Evolutionary conservation across 2,329 filamentous ascomycete species (phyloP).

Genomic region (Venturia aucupariae): DNA sequence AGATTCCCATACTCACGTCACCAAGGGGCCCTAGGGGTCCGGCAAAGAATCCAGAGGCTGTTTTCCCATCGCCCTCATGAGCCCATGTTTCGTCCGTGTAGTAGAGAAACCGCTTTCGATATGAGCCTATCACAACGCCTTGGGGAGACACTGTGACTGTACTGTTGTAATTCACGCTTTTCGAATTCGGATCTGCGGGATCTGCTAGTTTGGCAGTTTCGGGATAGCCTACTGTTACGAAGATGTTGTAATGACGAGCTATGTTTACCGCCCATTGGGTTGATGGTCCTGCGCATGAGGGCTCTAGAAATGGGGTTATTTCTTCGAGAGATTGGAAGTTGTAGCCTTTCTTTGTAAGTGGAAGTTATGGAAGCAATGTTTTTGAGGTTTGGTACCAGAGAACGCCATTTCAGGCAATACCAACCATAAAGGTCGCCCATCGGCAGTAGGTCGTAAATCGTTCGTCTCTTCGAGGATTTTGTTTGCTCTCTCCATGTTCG

Average conservation of each 20-base stretch:
- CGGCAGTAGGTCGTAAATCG: conserved; percentile 23
- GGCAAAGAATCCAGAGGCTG: conserved; percentile 26
- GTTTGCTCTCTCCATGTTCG: conserved; percentile 62
- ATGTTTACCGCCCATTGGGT: conserved; percentile 62
- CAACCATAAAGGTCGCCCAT: conserved; percentile 38
- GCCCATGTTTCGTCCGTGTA: conserved; percentile 60
- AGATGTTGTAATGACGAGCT: conserved; percentile 57
- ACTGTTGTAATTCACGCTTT: conserved; percentile 44
- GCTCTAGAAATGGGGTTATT: conserved; percentile 61
- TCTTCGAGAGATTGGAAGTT: conserved; percentile 63
- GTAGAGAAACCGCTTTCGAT: conserved; percentile 57
- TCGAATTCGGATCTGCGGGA: background rate
- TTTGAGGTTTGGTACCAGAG: conserved; percentile 43
- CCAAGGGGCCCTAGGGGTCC: conserved; percentile 26
- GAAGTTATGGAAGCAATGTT: background rate
- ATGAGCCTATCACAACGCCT: conserved; percentile 48
- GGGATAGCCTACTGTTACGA: conserved; percentile 64
- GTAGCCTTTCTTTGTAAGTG: conserved; percentile 48
- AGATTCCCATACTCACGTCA: conserved; percentile 37
- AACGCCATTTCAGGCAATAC: conserved; percentile 72
- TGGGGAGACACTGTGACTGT: conserved; percentile 47
- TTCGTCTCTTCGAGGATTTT: conserved; percentile 47
- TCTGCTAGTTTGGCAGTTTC: conserved; percentile 35
- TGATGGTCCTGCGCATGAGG: conserved; percentile 53
- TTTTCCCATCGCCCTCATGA: conserved; percentile 34